Evolutionary conservation across 495 filamentous ascomycete genomes (phyloP).

Genomic region (Penicillium malachiteum): DNA sequence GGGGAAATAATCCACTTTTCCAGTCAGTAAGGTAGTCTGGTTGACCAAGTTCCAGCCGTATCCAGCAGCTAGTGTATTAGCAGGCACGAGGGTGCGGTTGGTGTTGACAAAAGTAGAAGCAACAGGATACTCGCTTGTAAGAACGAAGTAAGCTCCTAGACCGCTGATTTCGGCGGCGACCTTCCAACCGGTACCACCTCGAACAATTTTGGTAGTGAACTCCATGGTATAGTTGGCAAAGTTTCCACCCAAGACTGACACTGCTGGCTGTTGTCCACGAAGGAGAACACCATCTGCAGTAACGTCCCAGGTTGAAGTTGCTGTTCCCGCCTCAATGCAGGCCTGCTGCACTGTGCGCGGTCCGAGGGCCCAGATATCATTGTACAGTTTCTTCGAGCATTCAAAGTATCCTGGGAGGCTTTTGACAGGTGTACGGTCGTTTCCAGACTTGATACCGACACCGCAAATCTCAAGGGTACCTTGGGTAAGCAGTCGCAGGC

Average conservation of each 20-base stretch:
- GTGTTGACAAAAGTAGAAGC: slow-evolving; percentile 2
- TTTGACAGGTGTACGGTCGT: too few species aligned
- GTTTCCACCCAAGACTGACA: neutral
- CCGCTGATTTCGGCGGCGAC: neutral
- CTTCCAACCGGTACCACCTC: neutral
- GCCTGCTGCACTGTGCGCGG: too few species aligned
- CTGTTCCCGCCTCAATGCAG: neutral
- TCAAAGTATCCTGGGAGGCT: too few species aligned
- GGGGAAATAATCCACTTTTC: neutral
- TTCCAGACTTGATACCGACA: too few species aligned
- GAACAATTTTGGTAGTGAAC: neutral
- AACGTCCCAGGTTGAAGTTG: slow-evolving; percentile 5
- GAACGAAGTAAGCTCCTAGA: slow-evolving; percentile 3
- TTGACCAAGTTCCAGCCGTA: slow-evolving; percentile 10
- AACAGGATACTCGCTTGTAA: slow-evolving; percentile 1
- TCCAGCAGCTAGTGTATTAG: slow-evolving; percentile 4
- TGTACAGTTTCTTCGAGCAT: too few species aligned
- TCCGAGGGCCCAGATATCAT: too few species aligned
- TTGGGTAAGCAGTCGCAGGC: too few species aligned
- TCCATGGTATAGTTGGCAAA: neutral
- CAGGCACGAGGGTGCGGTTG: slow-evolving; percentile 6
- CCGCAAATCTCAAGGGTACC: too few species aligned
- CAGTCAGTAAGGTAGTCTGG: slow-evolving; percentile 6
- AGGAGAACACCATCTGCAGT: slow-evolving; percentile 4
- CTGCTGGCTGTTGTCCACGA: slow-evolving; percentile 5